These are phyloP conservation scores for Boletus semigastroideus DNA, from an alignment of 1,284 basidiomycete species.

Conservation along the genomic window DNA sequence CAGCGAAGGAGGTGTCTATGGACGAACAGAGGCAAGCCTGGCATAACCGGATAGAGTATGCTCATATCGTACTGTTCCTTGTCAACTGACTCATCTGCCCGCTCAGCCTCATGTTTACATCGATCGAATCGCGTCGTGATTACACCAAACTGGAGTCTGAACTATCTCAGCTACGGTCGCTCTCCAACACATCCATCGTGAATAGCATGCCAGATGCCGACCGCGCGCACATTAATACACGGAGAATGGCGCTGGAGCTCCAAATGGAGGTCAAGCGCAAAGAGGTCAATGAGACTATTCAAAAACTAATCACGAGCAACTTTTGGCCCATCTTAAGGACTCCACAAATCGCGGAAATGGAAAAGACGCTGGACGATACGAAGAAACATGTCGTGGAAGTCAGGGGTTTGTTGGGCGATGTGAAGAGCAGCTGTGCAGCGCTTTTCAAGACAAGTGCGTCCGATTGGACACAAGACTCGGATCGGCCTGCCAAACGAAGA, in stretches of 20 bases:
- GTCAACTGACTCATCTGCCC: slow-evolving; percentile 1
- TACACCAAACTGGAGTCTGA: slow-evolving; percentile 32
- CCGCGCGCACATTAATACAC: slow-evolving; percentile 17
- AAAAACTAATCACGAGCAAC: slow-evolving; percentile 25
- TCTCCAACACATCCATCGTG: slow-evolving; percentile 22
- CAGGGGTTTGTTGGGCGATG: slow-evolving; percentile 21
- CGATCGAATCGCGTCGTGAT: slow-evolving; percentile 31
- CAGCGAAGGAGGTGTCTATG: slow-evolving; percentile 20
- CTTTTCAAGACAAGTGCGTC: slow-evolving; percentile 22
- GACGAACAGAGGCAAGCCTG: slow-evolving; percentile 33
- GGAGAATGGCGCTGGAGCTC: slow-evolving; percentile 22
- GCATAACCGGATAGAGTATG: slow-evolving; percentile 36
- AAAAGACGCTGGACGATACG: slow-evolving; percentile 21
- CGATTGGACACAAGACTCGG: slow-evolving; percentile 17
- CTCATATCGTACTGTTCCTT: background rate
- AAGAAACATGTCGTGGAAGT: slow-evolving; percentile 33
- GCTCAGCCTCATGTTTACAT: slow-evolving; percentile 32
- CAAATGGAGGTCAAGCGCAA: slow-evolving; percentile 27
- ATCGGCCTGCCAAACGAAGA: slow-evolving; percentile 41
- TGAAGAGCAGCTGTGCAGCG: slow-evolving; percentile 22
- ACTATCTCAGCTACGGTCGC: slow-evolving; percentile 18
- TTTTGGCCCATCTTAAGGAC: slow-evolving; percentile 31
- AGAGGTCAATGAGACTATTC: slow-evolving; percentile 29
- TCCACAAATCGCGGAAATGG: slow-evolving; percentile 29
- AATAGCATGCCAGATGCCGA: slow-evolving; percentile 15